Evolutionary conservation across 176 grass and related monocot genomes (phyloP).

Genomic region (Avena insularis): DNA sequence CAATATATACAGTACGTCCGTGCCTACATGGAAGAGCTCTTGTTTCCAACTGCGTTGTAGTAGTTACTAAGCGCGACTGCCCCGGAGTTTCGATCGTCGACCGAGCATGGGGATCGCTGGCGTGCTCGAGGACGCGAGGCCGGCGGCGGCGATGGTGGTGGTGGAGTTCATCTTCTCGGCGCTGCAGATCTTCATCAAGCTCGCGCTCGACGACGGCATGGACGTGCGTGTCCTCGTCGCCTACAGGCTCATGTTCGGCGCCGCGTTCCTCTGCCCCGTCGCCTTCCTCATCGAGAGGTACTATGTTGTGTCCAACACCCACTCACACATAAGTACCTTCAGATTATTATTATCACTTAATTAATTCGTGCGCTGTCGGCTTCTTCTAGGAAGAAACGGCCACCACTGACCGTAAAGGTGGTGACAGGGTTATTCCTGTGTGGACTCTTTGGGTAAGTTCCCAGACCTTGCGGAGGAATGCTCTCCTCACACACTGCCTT

Average conservation of each 20-base stretch:
- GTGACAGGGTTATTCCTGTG: constrained; percentile 36
- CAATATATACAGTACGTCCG: not conserved
- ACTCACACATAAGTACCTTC: too few species aligned
- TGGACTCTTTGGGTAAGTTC: constrained; percentile 50
- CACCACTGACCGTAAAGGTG: constrained; percentile 50
- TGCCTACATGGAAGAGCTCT: not conserved
- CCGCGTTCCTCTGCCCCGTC: constrained; percentile 54
- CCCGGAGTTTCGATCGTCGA: not conserved
- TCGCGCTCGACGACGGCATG: constrained; percentile 67
- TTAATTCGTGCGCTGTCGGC: too few species aligned
- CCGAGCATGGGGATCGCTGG: not conserved
- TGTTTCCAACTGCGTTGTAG: not conserved
- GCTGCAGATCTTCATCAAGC: constrained; percentile 69
- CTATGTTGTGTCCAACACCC: too few species aligned
- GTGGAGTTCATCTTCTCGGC: constrained; percentile 46
- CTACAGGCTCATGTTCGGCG: constrained; percentile 64
- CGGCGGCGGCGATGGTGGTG: constrained; percentile 40
- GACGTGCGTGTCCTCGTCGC: constrained; percentile 63
- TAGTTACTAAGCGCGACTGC: not conserved
- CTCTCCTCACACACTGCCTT: too few species aligned
- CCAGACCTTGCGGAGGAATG: not conserved
- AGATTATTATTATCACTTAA: too few species aligned
- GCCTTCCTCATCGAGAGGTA: constrained; percentile 73
- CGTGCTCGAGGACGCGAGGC: constrained; percentile 5
- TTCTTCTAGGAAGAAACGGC: constrained; percentile 51